phyloP scores from a whole-genome alignment of 2,329 filamentous ascomycete genomes.

The Stagonosporopsis vannaccii region DNA sequence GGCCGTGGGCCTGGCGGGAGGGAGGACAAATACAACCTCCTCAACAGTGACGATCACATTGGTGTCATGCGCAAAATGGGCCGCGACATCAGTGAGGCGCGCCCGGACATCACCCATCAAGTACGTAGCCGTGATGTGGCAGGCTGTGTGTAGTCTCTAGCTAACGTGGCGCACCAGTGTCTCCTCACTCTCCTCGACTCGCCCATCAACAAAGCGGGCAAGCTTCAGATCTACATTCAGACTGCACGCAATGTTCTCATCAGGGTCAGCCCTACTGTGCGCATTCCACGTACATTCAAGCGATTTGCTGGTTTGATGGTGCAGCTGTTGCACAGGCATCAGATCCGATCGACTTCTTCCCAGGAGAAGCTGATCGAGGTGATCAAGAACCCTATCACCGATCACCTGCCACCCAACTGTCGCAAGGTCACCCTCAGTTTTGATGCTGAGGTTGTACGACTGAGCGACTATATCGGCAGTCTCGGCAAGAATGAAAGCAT shows the following conservation, averaged over 20 bases:
- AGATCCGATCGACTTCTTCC: constrained; percentile 94
- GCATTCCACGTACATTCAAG: constrained; percentile 98
- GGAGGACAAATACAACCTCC: constrained; percentile 94
- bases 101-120: constrained; percentile 98
- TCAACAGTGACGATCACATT: constrained; percentile 99
- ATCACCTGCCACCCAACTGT: constrained; percentile 95
- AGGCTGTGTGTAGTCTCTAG: constrained; percentile 10
- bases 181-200: constrained; percentile 96
- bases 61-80: constrained; percentile 99
- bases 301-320: constrained; percentile 99
- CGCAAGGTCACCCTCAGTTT: constrained; percentile 97
- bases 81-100: constrained; percentile 94
- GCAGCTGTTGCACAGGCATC: constrained; percentile 91
- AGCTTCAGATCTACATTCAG: constrained; percentile 97
- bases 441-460: constrained; percentile 85
- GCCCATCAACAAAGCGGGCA: constrained; percentile 97
- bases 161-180: constrained; percentile 67
- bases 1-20: constrained; percentile 68
- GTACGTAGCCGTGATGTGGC: constrained; percentile 60
- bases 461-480: constrained; percentile 85
- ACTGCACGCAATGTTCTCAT: constrained; percentile 97
- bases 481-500: constrained; percentile 87
- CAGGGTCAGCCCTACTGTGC: constrained; percentile 96
- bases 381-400: constrained; percentile 97
- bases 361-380: constrained; percentile 97